Conservation (phyloP, 306 rosid species). For the Vicia faba region DNA sequence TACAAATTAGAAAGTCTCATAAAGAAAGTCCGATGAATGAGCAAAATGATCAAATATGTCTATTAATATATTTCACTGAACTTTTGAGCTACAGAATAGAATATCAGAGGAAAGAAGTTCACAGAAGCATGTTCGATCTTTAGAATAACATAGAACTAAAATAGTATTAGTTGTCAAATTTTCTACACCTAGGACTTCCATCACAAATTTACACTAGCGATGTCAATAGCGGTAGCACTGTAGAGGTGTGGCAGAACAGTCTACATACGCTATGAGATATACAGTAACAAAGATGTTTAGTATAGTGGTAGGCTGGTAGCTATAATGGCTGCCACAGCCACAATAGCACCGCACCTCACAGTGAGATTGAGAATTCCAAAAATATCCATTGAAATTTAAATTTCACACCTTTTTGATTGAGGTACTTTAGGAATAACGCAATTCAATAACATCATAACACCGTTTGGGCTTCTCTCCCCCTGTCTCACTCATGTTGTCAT, state of each 20-base stretch:
- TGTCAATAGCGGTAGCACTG: not conserved
- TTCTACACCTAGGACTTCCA: not conserved
- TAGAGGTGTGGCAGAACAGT: not conserved
- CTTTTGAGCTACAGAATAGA: not conserved
- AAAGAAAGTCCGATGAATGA: constrained; percentile 2
- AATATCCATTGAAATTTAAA: not conserved
- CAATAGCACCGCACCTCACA: not conserved
- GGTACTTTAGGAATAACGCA: not conserved
- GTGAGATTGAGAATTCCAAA: not conserved
- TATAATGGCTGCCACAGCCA: not conserved
- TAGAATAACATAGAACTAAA: not conserved
- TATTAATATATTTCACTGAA: not conserved
- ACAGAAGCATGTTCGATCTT: too few relatives aligned
- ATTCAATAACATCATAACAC: not conserved
- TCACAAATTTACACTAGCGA: not conserved
- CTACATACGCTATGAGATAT: not conserved
- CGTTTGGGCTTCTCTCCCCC: not conserved
- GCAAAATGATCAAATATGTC: not conserved
- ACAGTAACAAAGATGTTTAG: not conserved
- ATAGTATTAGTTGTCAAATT: not conserved
- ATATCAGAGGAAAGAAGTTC: too few relatives aligned
- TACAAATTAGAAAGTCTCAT: too few relatives aligned
- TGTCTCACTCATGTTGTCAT: not conserved
- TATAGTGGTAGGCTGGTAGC: not conserved
- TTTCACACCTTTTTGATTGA: not conserved